phyloP scores from a whole-genome alignment of 441 rosid genomes.

The Eutrema salsugineum region DNA sequence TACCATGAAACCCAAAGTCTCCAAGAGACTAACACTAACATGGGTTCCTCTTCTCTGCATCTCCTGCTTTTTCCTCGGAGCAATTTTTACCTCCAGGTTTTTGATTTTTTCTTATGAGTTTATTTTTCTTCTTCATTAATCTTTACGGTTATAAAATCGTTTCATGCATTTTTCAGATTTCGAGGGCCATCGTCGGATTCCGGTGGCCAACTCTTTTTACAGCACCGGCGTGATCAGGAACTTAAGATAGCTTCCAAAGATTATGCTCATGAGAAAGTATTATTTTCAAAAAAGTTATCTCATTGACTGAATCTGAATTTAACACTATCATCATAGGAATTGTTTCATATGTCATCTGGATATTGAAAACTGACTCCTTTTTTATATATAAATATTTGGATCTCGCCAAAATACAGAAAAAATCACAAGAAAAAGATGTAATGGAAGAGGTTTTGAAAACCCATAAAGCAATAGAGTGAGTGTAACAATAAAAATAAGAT shows the following conservation, averaged over 20 bases:
- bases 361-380: background rate
- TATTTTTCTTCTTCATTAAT: background rate
- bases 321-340: background rate
- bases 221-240: constrained; percentile 52
- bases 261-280: constrained; percentile 50
- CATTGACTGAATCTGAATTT: background rate
- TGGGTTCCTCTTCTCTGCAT: constrained; percentile 72
- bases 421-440: constrained; percentile 43
- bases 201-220: constrained; percentile 37
- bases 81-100: constrained; percentile 65
- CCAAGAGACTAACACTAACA: constrained; percentile 43
- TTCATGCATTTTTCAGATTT: constrained; percentile 6
- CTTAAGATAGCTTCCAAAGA: constrained; percentile 47
- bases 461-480: constrained; percentile 86
- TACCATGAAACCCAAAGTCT: constrained; percentile 58
- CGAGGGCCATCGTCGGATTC: constrained; percentile 18
- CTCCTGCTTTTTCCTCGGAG: constrained; percentile 66
- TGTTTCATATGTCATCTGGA: background rate
- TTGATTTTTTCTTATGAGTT: background rate
- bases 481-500: background rate
- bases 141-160: background rate
- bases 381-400: background rate
- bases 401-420: constrained; percentile 27
- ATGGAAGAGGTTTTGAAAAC: constrained; percentile 67
- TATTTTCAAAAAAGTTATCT: background rate